A percentile compares a stretch with the other conserved stretches of the same genome.
phyloP scores from a whole-genome alignment of 257 asterid species.

The Fraxinus pennsylvanica region DNA sequence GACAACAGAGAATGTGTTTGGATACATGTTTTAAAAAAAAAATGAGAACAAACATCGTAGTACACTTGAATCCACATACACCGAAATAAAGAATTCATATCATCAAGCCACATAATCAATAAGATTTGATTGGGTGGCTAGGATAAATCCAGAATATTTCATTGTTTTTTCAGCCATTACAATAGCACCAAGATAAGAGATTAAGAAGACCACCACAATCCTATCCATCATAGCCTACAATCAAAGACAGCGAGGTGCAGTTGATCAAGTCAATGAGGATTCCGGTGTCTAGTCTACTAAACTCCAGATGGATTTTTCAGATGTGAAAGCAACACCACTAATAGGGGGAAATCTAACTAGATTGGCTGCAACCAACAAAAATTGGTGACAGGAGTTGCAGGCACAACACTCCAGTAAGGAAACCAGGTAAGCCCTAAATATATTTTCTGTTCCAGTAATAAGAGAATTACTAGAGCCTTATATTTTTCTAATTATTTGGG shows the following conservation, averaged over 20 bases:
- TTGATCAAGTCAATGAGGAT: background rate
- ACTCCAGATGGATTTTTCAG: background rate
- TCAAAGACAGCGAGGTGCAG: background rate
- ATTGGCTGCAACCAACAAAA: background rate
- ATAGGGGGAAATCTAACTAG: background rate
- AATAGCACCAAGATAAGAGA: background rate
- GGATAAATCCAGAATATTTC: background rate
- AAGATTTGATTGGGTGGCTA: background rate
- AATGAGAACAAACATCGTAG: too few relatives aligned
- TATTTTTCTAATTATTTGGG: background rate
- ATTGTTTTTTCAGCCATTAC: background rate
- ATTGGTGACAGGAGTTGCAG: background rate
- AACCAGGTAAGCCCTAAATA: background rate
- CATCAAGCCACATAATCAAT: too few relatives aligned
- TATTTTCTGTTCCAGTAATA: background rate
- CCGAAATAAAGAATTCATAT: too few relatives aligned
- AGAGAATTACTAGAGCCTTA: background rate
- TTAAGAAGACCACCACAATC: background rate
- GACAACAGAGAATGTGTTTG: too few relatives aligned
- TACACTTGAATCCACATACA: too few relatives aligned
- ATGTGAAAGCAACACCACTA: background rate
- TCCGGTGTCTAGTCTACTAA: background rate
- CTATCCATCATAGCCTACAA: background rate
- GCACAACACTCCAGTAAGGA: background rate
- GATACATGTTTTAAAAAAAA: too few relatives aligned